Conservation (phyloP, 2,329 filamentous ascomycete genomes). For the Boeremia lycopersici region DNA sequence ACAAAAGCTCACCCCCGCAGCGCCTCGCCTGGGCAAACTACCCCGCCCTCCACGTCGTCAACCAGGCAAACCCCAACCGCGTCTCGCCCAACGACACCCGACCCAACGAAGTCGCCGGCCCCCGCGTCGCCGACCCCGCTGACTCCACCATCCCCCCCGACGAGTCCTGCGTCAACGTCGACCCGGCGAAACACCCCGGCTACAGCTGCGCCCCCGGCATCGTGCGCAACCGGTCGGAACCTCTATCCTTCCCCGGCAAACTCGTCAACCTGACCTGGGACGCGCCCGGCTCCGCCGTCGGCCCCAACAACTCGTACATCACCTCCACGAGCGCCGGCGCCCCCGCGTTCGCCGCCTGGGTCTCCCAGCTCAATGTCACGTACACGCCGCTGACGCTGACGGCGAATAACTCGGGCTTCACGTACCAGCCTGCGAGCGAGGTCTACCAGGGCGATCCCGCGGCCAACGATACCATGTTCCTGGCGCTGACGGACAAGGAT, state of each 20-base stretch:
- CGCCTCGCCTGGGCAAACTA: constrained; percentile 86
- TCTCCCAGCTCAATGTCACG: constrained; percentile 68
- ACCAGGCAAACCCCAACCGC: constrained; percentile 76
- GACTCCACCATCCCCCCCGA: constrained; percentile 53
- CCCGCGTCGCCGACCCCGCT: constrained; percentile 62
- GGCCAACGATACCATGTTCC: constrained; percentile 79
- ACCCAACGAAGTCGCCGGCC: constrained; percentile 68
- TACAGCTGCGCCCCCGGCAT: constrained; percentile 69
- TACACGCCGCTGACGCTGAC: constrained; percentile 68
- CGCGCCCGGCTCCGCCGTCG: constrained; percentile 67
- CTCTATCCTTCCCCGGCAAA: constrained; percentile 76
- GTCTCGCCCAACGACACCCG: constrained; percentile 66
- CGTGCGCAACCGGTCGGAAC: constrained; percentile 69
- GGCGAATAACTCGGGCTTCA: constrained; percentile 64
- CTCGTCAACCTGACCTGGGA: constrained; percentile 77
- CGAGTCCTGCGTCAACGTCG: constrained; percentile 65
- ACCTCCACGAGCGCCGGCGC: constrained; percentile 63
- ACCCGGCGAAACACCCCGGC: constrained; percentile 58
- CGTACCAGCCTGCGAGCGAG: constrained; percentile 73
- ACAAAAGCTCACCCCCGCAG: no score
- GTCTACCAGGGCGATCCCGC: constrained; percentile 72
- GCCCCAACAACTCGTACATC: constrained; percentile 83
- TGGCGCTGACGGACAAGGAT: constrained; percentile 74
- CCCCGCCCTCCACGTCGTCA: constrained; percentile 71
- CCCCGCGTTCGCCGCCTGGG: constrained; percentile 76